Percentiles rank a stretch among this genome's conserved stretches.
These are phyloP conservation scores for Apophysomyces variabilis DNA, from an alignment of 371 early-diverging fungal species.

Conservation along the genomic window DNA sequence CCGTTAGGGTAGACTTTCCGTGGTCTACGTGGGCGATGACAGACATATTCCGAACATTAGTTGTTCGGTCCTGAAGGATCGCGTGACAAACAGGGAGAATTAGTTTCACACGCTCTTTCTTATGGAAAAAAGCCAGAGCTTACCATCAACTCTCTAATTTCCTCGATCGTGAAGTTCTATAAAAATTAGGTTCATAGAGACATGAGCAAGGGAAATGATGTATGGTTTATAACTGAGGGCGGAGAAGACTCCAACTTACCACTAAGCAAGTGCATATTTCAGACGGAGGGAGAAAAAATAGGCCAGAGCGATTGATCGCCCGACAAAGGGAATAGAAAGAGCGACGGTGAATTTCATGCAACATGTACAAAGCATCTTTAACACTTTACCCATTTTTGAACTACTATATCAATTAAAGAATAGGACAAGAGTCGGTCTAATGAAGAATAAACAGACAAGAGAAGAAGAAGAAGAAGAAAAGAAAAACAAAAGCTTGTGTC, in stretches of 20 bases:
- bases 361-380: neutral
- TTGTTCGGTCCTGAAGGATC: constrained; percentile 30
- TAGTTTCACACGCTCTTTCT: constrained; percentile 11
- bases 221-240: neutral
- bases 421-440: neutral
- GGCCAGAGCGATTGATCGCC: constrained; percentile 9
- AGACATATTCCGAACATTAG: constrained; percentile 99
- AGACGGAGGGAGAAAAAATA: constrained; percentile 1
- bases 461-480: neutral
- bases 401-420: neutral
- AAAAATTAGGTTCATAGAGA: neutral
- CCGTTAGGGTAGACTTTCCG: constrained; percentile 95
- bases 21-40: constrained; percentile 99
- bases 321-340: constrained; percentile 1
- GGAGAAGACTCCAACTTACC: constrained; percentile 7
- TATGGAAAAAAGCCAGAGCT: constrained; percentile 15
- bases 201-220: neutral
- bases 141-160: constrained; percentile 58
- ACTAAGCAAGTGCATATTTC: constrained; percentile 6
- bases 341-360: constrained; percentile 13
- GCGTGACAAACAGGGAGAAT: constrained; percentile 14
- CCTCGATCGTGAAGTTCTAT: constrained; percentile 46
- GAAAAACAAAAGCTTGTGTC: neutral
- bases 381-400: constrained; percentile 1
- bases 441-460: neutral